Conservation (phyloP, 352 stramenopile genomes). For the Pythium apleroticum region DNA sequence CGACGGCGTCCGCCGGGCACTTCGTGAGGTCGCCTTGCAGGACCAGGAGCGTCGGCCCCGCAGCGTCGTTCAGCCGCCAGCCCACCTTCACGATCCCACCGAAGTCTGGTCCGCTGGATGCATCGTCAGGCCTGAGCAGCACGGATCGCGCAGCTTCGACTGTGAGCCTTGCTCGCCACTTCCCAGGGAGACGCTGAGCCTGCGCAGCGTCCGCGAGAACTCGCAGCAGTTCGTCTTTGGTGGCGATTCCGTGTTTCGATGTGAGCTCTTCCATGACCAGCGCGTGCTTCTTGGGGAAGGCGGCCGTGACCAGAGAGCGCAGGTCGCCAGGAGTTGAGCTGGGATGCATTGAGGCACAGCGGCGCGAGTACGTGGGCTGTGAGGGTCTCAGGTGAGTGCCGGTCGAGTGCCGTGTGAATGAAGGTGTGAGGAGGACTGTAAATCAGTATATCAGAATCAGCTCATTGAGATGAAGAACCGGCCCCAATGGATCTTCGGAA, state of each 20-base stretch:
- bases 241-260: neutral
- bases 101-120: neutral
- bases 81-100: neutral
- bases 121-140: neutral
- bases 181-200: neutral
- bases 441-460: too few relatives aligned
- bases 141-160: neutral
- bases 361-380: too few relatives aligned
- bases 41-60: conserved; percentile 17
- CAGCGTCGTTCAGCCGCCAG: neutral
- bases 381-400: neutral
- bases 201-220: neutral
- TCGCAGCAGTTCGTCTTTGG: neutral
- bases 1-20: conserved; percentile 33
- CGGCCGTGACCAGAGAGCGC: neutral
- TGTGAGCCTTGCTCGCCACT: neutral
- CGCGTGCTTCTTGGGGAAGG: neutral
- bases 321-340: neutral
- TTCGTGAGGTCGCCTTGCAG: conserved; percentile 39
- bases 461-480: too few relatives aligned
- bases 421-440: neutral
- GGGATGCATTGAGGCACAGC: too few relatives aligned
- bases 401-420: neutral
- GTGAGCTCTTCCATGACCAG: neutral
- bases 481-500: too few relatives aligned